A percentile compares a stretch with the other conserved stretches of the same genome.
These are phyloP conservation scores for Cyclocybe cylindracea DNA, from an alignment of 768 basidiomycete genomes.

Conservation along the genomic window DNA sequence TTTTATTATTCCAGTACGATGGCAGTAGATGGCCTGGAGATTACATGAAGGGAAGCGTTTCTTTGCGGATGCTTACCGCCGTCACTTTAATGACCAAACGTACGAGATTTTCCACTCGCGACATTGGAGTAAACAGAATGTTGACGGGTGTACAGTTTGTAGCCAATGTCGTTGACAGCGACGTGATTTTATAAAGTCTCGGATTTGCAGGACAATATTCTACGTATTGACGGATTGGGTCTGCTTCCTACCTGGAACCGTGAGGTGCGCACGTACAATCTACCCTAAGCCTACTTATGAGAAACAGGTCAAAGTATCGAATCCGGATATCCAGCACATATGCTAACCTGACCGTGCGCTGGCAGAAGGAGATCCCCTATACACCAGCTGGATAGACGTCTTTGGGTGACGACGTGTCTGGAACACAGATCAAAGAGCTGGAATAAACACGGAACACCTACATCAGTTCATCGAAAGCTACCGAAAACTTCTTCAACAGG, in stretches of 20 bases:
- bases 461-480: constrained; percentile 32
- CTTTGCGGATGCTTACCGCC: constrained; percentile 18
- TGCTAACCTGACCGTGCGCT: constrained; percentile 34
- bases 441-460: constrained; percentile 48
- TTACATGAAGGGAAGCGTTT: constrained; percentile 12
- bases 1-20: constrained; percentile 22
- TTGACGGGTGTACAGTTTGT: not conserved
- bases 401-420: constrained; percentile 45
- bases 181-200: constrained; percentile 13
- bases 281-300: not conserved
- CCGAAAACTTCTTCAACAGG: constrained; percentile 31
- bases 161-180: constrained; percentile 10
- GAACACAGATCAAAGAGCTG: constrained; percentile 44
- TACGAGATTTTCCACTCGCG: not conserved
- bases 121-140: not conserved
- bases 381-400: constrained; percentile 30
- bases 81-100: constrained; percentile 15
- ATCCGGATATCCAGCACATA: constrained; percentile 9
- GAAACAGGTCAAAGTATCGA: constrained; percentile 23
- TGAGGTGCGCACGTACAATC: not conserved
- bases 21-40: too few relatives aligned
- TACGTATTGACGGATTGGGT: constrained; percentile 17
- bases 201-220: constrained; percentile 17
- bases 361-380: constrained; percentile 30
- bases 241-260: constrained; percentile 21